These are phyloP conservation scores for Quercus lobata DNA, from an alignment of 331 rosid genomes.

Conservation along the genomic window DNA sequence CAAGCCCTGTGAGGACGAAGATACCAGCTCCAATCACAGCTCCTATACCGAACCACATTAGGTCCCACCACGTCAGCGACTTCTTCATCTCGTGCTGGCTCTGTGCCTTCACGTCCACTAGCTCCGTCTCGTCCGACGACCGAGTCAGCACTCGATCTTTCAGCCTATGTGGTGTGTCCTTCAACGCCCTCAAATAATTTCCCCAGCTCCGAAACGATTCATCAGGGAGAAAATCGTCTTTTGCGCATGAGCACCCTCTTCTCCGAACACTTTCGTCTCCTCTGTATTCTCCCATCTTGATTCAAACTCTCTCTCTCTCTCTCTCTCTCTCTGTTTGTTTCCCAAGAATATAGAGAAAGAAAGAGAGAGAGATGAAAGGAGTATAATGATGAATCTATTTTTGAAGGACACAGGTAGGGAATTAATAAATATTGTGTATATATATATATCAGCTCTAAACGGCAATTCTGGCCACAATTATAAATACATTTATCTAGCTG, in stretches of 20 bases:
- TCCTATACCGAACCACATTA: conserved; percentile 52
- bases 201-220: conserved; percentile 64
- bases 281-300: neutral
- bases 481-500: too few relatives aligned
- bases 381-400: too few relatives aligned
- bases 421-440: too few relatives aligned
- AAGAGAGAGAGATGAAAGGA: too few relatives aligned
- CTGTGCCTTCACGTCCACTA: conserved; percentile 54
- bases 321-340: too few relatives aligned
- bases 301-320: too few relatives aligned
- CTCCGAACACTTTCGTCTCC: conserved; percentile 24
- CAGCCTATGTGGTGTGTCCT: conserved; percentile 46
- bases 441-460: too few relatives aligned
- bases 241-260: conserved; percentile 42
- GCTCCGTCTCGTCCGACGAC: conserved; percentile 52
- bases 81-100: conserved; percentile 51
- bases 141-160: conserved; percentile 52
- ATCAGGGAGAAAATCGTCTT: conserved; percentile 72
- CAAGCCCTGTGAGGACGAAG: conserved; percentile 45
- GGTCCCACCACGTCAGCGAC: conserved; percentile 52
- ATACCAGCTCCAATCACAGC: conserved; percentile 47
- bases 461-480: too few relatives aligned
- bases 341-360: too few relatives aligned
- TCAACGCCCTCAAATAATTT: conserved; percentile 41
- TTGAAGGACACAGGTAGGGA: too few relatives aligned